These are phyloP conservation scores for Blastobotrys attinorum DNA, from an alignment of 805 yeast species.

Conservation along the genomic window DNA sequence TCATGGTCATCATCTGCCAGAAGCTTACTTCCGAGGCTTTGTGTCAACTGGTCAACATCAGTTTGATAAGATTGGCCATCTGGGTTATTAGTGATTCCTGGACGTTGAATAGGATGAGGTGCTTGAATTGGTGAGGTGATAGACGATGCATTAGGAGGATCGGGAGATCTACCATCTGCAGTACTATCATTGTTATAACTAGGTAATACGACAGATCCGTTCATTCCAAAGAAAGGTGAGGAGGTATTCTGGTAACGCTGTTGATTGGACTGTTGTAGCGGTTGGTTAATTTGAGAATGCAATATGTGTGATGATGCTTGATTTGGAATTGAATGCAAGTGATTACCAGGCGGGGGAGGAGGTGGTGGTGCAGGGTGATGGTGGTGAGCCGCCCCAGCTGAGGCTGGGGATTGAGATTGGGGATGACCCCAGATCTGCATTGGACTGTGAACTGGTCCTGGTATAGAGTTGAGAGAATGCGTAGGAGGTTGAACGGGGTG, in stretches of 20 bases:
- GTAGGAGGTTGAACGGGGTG: constrained; percentile 1
- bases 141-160: too few species aligned
- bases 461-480: constrained; percentile 1
- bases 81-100: too few species aligned
- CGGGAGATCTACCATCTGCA: too few species aligned
- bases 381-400: too few species aligned
- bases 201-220: too few species aligned
- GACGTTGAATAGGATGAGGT: constrained; percentile 2
- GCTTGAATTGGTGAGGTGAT: neutral
- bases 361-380: constrained; percentile 3
- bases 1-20: constrained; percentile 14
- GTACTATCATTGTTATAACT: too few species aligned
- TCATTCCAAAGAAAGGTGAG: neutral
- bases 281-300: neutral
- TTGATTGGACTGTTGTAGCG: neutral
- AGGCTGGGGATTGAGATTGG: neutral
- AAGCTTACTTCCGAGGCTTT: constrained; percentile 13
- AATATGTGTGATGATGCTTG: too few species aligned
- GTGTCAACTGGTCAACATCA: constrained; percentile 17
- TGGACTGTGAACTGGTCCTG: neutral
- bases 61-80: too few species aligned
- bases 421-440: neutral
- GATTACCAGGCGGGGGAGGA: constrained; percentile 3
- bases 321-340: neutral
- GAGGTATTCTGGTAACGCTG: neutral